Base-by-base conservation (phyloP, 1,284 basidiomycete genomes). In the Vanrija pseudolonga region DNA sequence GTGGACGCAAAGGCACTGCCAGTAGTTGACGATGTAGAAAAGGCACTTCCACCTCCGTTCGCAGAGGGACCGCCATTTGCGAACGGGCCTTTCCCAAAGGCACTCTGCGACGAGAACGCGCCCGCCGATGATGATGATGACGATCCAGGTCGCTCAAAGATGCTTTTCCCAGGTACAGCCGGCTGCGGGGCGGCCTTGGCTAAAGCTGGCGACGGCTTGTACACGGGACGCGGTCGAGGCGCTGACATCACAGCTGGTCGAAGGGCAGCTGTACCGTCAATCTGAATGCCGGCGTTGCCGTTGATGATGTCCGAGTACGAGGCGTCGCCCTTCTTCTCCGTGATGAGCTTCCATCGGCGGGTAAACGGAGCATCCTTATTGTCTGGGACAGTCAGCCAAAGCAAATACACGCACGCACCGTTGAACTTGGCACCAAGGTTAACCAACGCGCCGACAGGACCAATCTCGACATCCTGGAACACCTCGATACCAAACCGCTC, bases 241-340 rank as follows among this genome's bases (percentile, higher is more conserved):
- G 6, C 42, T 22, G 22, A 26, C 22, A 22, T 22, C 12, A 8
- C 8, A 5, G 50, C 44, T n/a, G 44, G 49, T 42, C 3, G 49
- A 20, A 19, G 49, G 42, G 17, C 40, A 20, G 14, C 24, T 5
- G 39, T 44, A 15, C 56, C 56, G 24, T 59, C 61, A 20, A 67
- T 48, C 1, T 56, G 51, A 0, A 69, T 62, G 0, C 71, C 68
- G 8, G 79, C 79, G n/a, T 79, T 74, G 1, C 90, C 90, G 65
- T 95, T 89, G 55, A 95, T 89, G 53, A 95, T 82, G 52, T 90
- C 84, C 2, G 82, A 80, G 50, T 86, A 82, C 6, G 79, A 78
- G 37, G 86, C 73, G 4, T 79, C 78, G 0, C 82, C 84, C 32
- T 85, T 80, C 64, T 94, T 87, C 17, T 76, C 78, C 59, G 91